Percentiles rank a stretch among this genome's conserved stretches.
Evolutionary conservation across 176 grass and related monocot genomes (phyloP).

Genomic region (Carex parvula): DNA sequence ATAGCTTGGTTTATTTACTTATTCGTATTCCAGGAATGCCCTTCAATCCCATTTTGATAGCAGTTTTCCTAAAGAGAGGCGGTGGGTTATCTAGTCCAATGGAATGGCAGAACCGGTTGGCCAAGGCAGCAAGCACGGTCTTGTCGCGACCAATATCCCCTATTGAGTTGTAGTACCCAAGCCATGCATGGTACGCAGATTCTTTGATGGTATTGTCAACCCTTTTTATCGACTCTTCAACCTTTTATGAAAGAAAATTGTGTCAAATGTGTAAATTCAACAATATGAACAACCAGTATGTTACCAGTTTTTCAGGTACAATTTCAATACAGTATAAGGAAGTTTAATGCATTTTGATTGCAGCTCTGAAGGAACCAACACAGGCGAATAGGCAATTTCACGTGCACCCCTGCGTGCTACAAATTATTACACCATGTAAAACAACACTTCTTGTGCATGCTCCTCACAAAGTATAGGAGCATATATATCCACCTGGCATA

Average conservation of each 20-base stretch:
- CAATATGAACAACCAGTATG: neutral
- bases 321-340: neutral
- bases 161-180: slow-evolving; percentile 81
- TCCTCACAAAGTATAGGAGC: neutral
- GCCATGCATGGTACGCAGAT: slow-evolving; percentile 82
- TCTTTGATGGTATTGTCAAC: slow-evolving; percentile 91
- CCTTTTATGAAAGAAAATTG: slow-evolving; percentile 32
- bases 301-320: neutral
- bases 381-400: neutral
- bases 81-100: slow-evolving; percentile 79
- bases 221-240: slow-evolving; percentile 70
- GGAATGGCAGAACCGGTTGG: slow-evolving; percentile 56
- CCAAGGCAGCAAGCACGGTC: slow-evolving; percentile 62
- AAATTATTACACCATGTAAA: neutral
- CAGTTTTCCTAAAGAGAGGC: slow-evolving; percentile 61
- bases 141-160: slow-evolving; percentile 65
- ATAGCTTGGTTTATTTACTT: slow-evolving; percentile 44
- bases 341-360: neutral
- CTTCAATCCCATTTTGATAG: slow-evolving; percentile 88
- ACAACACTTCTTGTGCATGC: neutral
- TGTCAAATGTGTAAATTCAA: neutral
- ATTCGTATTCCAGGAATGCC: slow-evolving; percentile 76
- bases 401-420: neutral
- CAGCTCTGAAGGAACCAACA: neutral
- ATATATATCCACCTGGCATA: neutral